Evolutionary conservation across 148 eudicot genomes (phyloP), one percentile per base, ranked within the genome.

Genomic region (Tetragonia tetragonoides): DNA sequence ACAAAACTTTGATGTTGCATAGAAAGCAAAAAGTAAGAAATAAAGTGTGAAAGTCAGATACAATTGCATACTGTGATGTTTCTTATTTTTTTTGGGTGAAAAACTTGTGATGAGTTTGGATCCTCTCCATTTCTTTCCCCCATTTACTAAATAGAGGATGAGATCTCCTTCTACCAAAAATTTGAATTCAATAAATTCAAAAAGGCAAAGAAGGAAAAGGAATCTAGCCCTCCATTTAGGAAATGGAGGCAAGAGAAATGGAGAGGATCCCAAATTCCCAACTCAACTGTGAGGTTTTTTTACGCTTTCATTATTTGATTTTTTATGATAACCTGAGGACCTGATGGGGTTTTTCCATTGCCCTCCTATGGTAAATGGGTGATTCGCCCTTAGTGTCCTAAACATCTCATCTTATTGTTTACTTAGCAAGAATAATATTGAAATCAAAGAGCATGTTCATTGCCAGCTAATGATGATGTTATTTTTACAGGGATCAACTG

Each of bases 401-500:
- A 60, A n/a, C n/a, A 1, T 24, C 23, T 28, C 18, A n/a, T 23
- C 28, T 65, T 37, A 38, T 38, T 65, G 16, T 23, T 34, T 65
- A 38, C 23, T 23, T 9, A 37, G 38, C 28, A 65, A 60, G 37
- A 24, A 7, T 37, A 17, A 21, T 60, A 60, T 14, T 74, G 57
- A 69, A 41, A 40, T 77, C 17, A 71, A 34, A 60, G 37, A 61
- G 10, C 14, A 17, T 6, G n/a, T 49, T 61, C 23, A 7, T 71
- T 63, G 18, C 61, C 78, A 59, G 51, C 78, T 76, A 18, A 76
- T 74, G 17, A 59, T 71, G 73, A 18, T n/a, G 21, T 14, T 77
- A n/a, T 51, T 71, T 16, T 71, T 39, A 57, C 77, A 83, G 86
- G 86, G 81, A 12, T 80, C 86, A 68, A 80, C 70, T 73, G 75